Evolutionary conservation across 2,329 filamentous ascomycete genomes (phyloP), one percentile per base, ranked within the genome.

Genomic region (Xylaria sp.): DNA sequence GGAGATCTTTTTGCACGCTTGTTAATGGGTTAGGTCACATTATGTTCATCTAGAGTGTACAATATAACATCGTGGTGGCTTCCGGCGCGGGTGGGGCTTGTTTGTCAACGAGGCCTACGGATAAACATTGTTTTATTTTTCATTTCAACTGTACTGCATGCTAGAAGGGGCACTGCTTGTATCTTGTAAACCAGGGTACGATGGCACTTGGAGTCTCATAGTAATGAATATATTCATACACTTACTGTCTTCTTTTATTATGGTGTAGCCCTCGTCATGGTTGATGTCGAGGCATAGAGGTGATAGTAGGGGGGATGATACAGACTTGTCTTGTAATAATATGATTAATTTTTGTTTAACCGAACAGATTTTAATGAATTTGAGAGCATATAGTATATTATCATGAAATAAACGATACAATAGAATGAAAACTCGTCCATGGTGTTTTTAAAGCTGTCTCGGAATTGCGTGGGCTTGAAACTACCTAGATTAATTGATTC

Each of bases 21-120:
- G 57, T 64, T 65, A 42, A 67, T 61, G 49, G 44, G 51, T 69
- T 46, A 63, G 36, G 54, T 59, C 33, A 49, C 36, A 33, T 69
- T 59, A 68, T 66, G 38, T 56, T 64, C 26, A 20, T 68, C 63
- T 71, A 71, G 63, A 71, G 60, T 71, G 69, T 71, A 71, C 60
- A 67, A 51, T 69, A 69, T 56, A 66, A 58, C 53, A 62, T 13
- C 59, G 33, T 63, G 49, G 49, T 46, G 26, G 63, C 46, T 67
- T 67, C 40, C 64, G 63, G 63, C 60, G 46, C 49, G 31, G 31
- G 44, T 58, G 51, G 28, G 66, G 66, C 62, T 63, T 63, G 57
- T 56, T 63, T 63, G 57, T 59, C 26, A 36, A 54, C 15, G 28
- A 57, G 51, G 20, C 59, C 58, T 20, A 56, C 36, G 44, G 20